phyloP scores from a whole-genome alignment of 495 filamentous ascomycete species.

The Filosporella fistucella region DNA sequence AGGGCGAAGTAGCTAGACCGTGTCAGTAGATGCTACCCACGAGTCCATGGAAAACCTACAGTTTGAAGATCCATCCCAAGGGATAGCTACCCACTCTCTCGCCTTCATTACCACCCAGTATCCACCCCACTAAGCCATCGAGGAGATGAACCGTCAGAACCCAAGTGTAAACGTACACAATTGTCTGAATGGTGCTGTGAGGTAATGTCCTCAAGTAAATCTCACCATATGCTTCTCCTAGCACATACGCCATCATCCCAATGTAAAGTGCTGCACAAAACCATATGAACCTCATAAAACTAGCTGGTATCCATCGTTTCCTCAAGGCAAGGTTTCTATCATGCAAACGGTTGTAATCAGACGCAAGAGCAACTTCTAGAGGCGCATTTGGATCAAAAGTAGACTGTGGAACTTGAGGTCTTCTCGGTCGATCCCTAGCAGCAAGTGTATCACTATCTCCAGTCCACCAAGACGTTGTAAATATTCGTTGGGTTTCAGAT shows the following conservation, averaged over 20 bases:
- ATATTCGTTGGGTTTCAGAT: conserved; percentile 59
- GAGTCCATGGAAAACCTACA: conserved; percentile 35
- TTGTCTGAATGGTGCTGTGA: conserved; percentile 56
- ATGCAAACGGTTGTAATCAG: conserved; percentile 9
- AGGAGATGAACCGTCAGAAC: conserved; percentile 56
- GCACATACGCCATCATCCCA: conserved; percentile 53
- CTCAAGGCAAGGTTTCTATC: conserved; percentile 17
- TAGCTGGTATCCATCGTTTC: conserved; percentile 49
- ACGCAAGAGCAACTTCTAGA: conserved; percentile 16
- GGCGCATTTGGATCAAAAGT: conserved; percentile 23
- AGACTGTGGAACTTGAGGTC: conserved; percentile 24
- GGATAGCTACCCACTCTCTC: conserved; percentile 59
- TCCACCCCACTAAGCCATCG: conserved; percentile 57
- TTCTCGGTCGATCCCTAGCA: conserved; percentile 12
- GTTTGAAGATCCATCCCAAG: conserved; percentile 59
- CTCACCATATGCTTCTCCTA: conserved; percentile 63
- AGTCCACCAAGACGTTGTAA: conserved; percentile 56
- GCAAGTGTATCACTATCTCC: conserved; percentile 27
- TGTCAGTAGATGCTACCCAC: conserved; percentile 13
- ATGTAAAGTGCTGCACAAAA: conserved; percentile 57
- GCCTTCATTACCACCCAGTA: conserved; percentile 52
- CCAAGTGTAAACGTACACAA: conserved; percentile 64
- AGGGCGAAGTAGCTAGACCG: conserved; percentile 53
- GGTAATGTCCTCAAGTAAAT: conserved; percentile 60
- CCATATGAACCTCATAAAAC: conserved; percentile 63